Evolutionary conservation across 2,329 filamentous ascomycete genomes (phyloP), one percentile per base, ranked within the genome.

Genomic region (Talaromyces pinophilus): DNA sequence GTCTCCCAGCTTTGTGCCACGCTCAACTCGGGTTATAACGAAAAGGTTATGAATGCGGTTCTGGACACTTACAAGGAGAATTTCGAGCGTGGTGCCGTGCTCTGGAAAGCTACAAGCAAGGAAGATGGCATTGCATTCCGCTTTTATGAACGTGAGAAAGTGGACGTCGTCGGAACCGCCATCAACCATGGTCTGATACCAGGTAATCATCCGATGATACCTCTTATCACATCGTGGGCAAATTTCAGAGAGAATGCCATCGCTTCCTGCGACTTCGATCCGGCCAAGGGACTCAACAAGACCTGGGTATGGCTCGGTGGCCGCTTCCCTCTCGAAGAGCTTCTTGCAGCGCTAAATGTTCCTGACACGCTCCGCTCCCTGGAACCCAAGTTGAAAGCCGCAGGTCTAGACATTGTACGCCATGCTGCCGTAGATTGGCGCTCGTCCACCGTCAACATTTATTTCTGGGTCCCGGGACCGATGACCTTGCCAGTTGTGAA

Each of bases 251-350:
- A 40, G 11, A 62, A 57, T 44, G 59, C 64, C 40, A 62, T 66
- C 33, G 59, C 64, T 38, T 66, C 64, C 30, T 66, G 64, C 38
- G 64, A 66, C 50, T 66, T 66, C 33, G 64, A 62, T 50, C 59
- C 64, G 19, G 50, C 64, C 19, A 55, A 35, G 30, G 64, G 64
- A 4, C 64, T 66, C 13, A 57, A 50, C 19, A 66, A 66, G 33
- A 66, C 64, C 1, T 66, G 64, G 64, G n/a, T 66, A 30, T 66
- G 64, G 64, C 64, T 66, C 13, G 64, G 59, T 42, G 64, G 64
- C 3, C 48, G 59, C 8, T 50, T 25, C 13, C 40, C 64, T 19
- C 10, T 57, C 15, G 30, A 42, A 2, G 42, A 57, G 13, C 15
- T 66, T 10, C 64, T 66, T 25, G 44, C 19, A 13, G 59, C 59